Conservation (phyloP, 805 yeast species). For the Scheffersomyces spartinae region DNA sequence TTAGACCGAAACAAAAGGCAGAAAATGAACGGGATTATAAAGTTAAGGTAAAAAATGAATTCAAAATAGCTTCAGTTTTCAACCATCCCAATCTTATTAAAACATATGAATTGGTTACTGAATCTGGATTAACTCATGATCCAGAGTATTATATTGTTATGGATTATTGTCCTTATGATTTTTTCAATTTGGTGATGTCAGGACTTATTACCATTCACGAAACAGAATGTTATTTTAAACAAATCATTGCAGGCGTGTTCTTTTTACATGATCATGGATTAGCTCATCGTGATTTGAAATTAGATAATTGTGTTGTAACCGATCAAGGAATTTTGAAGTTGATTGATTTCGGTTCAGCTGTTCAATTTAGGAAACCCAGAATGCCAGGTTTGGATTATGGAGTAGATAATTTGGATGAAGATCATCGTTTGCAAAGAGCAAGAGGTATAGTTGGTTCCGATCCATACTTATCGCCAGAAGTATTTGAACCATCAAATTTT, state of each 20-base stretch:
- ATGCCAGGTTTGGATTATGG: slow-evolving; percentile 1
- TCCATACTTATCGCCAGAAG: slow-evolving; percentile 93
- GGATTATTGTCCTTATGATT: slow-evolving; percentile 90
- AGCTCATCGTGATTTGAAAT: slow-evolving; percentile 86
- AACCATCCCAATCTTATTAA: slow-evolving; percentile 72
- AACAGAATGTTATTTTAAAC: slow-evolving; percentile 72
- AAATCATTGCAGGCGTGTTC: slow-evolving; percentile 61
- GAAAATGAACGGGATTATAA: slow-evolving; percentile 63
- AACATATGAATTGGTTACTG: slow-evolving; percentile 70
- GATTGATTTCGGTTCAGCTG: slow-evolving; percentile 91
- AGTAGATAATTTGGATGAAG: slow-evolving; percentile 24
- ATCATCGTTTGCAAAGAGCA: slow-evolving; percentile 45
- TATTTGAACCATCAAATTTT: slow-evolving; percentile 30
- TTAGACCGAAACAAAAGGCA: slow-evolving; percentile 50
- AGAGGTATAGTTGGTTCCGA: slow-evolving; percentile 91
- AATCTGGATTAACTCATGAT: slow-evolving; percentile 15
- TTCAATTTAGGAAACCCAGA: slow-evolving; percentile 56
- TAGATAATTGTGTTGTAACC: slow-evolving; percentile 87
- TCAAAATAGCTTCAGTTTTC: slow-evolving; percentile 52
- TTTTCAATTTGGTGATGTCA: slow-evolving; percentile 86
- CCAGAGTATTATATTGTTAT: slow-evolving; percentile 57
- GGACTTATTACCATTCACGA: slow-evolving; percentile 66
- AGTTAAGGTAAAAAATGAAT: slow-evolving; percentile 73
- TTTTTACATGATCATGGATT: slow-evolving; percentile 75
- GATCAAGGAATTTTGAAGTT: slow-evolving; percentile 66